A percentile compares a stretch with the other conserved stretches of the same genome.
Conservation (phyloP, 2,329 filamentous ascomycete species). For the Arthrobotrys conoides region DNA sequence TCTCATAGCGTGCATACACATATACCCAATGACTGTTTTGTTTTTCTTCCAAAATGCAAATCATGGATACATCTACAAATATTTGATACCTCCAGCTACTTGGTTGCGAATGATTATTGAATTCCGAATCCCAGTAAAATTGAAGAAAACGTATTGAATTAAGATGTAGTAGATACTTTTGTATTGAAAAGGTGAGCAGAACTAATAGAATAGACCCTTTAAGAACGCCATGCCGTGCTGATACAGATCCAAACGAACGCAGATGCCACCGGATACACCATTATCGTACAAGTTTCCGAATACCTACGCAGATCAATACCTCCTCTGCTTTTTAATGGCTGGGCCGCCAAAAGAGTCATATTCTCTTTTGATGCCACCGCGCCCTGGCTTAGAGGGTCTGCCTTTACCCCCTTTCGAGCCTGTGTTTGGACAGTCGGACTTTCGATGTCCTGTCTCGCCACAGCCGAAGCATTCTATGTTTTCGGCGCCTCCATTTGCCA, state of each 20-base stretch:
- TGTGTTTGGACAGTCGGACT: conserved; percentile 39
- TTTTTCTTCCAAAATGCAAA: conserved; percentile 1
- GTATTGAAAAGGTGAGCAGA: neutral
- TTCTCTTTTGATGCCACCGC: conserved; percentile 19
- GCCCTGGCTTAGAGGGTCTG: neutral
- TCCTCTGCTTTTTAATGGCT: conserved; percentile 37
- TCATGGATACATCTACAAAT: too few relatives aligned
- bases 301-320: conserved; percentile 11
- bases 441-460: conserved; percentile 28
- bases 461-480: conserved; percentile 44
- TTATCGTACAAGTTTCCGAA: conserved; percentile 9
- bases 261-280: conserved; percentile 4
- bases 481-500: neutral
- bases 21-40: conserved; percentile 40
- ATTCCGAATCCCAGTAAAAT: too few relatives aligned
- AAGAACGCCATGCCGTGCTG: conserved; percentile 18
- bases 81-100: too few relatives aligned
- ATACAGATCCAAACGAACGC: neutral
- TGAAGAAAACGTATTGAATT: neutral
- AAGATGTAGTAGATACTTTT: neutral
- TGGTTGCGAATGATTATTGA: too few relatives aligned
- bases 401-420: neutral
- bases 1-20: conserved; percentile 17
- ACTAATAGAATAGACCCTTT: neutral
- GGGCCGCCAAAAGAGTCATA: conserved; percentile 16